phyloP scores from a whole-genome alignment of 1,139 yeast genomes.

The Candida glucosophila region DNA sequence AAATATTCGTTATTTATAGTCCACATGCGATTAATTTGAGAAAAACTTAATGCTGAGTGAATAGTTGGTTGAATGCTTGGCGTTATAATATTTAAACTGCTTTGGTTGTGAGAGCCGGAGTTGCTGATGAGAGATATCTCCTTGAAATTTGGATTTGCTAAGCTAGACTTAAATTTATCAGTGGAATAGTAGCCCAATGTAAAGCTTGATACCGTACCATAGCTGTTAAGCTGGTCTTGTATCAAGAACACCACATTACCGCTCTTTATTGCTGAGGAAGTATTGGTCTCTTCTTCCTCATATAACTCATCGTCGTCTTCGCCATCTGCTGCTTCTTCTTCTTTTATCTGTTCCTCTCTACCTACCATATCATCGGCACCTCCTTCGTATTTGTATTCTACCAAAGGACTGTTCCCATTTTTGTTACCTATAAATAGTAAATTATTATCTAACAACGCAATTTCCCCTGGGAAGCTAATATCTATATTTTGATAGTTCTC shows the following conservation, averaged over 20 bases:
- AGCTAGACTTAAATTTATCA: slow-evolving; percentile 48
- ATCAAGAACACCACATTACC: slow-evolving; percentile 24
- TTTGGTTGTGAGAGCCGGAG: slow-evolving; percentile 53
- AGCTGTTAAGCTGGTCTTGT: slow-evolving; percentile 51
- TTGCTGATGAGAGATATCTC: slow-evolving; percentile 65
- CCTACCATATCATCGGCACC: no score
- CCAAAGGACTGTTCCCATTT: slow-evolving; percentile 28
- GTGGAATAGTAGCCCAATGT: slow-evolving; percentile 57
- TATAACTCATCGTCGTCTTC: slow-evolving; percentile 20
- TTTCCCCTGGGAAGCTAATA: slow-evolving; percentile 23
- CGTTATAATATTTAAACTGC: slow-evolving; percentile 51
- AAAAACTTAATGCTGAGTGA: slow-evolving; percentile 64
- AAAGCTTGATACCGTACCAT: slow-evolving; percentile 71
- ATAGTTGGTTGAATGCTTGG: slow-evolving; percentile 61
- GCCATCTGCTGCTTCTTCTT: slow-evolving; percentile 10
- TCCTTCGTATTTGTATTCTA: slow-evolving; percentile 22
- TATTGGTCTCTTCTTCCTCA: slow-evolving; percentile 30
- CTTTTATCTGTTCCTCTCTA: no score
- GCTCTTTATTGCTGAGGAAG: no score
- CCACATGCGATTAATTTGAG: slow-evolving; percentile 72
- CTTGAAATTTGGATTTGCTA: slow-evolving; percentile 56
- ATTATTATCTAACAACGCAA: slow-evolving; percentile 26
- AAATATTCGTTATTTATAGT: slow-evolving; percentile 50
- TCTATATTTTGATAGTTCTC: slow-evolving; percentile 10
- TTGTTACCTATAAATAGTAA: slow-evolving; percentile 27